These are phyloP conservation scores for Dimocarpus longan DNA, from an alignment of 345 rosid genomes.

Conservation along the genomic window DNA sequence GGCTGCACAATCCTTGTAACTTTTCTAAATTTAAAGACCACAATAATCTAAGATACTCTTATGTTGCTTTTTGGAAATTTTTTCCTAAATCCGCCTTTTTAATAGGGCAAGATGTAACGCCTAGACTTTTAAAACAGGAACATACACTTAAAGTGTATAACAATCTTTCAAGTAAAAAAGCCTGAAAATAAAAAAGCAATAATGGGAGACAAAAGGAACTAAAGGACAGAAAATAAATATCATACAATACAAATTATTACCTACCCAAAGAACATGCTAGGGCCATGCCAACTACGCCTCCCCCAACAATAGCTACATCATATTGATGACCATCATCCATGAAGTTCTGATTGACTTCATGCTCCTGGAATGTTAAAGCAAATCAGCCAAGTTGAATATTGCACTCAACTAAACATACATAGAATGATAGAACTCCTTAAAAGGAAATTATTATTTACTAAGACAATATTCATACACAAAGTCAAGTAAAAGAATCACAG, in stretches of 20 bases:
- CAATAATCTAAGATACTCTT: neutral
- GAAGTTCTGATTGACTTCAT: constrained; percentile 28
- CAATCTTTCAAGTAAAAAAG: neutral
- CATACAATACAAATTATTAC: constrained; percentile 5
- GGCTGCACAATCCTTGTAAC: neutral
- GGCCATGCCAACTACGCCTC: constrained; percentile 98
- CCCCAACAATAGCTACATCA: constrained; percentile 92
- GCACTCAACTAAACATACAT: neutral
- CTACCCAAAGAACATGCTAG: constrained; percentile 90
- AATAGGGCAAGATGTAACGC: neutral
- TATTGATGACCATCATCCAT: constrained; percentile 41
- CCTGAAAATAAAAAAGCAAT: neutral
- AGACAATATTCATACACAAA: neutral
- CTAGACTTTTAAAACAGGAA: neutral
- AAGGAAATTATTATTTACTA: neutral
- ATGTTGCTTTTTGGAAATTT: neutral
- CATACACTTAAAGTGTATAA: neutral
- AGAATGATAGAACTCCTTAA: neutral
- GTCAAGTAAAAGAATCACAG: neutral
- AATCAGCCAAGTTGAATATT: constrained; percentile 4
- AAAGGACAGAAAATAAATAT: neutral
- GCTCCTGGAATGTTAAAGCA: constrained; percentile 36
- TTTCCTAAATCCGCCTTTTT: neutral
- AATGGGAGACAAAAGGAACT: neutral
- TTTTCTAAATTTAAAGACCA: neutral